A percentile compares a stretch with the other conserved stretches of the same genome.
Evolutionary conservation across 768 basidiomycete genomes (phyloP).

Genomic region (Dacryopinax primogenitus): DNA sequence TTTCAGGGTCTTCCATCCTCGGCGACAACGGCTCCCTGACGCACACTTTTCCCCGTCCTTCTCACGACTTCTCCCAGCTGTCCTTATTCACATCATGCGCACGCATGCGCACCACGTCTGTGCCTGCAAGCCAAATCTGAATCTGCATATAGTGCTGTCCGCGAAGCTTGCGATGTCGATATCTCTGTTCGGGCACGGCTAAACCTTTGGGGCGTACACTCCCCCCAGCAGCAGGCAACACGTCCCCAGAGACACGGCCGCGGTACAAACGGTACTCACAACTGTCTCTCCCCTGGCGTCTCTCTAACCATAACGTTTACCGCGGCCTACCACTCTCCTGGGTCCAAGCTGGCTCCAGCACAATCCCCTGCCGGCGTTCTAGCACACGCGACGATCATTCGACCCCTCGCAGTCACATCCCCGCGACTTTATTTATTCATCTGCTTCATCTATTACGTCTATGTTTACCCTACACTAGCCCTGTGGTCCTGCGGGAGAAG

Average conservation of each 20-base stretch:
- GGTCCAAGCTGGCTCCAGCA: background rate
- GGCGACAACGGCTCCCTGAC: background rate
- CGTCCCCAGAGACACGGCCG: background rate
- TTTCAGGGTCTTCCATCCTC: background rate
- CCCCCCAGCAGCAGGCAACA: background rate
- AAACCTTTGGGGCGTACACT: background rate
- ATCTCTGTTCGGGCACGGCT: background rate
- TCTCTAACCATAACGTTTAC: background rate
- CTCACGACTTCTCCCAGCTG: background rate
- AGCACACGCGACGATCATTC: background rate
- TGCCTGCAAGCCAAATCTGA: slow-evolving; percentile 7
- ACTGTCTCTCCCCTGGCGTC: too few relatives aligned
- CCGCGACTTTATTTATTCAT: background rate
- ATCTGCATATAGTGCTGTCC: background rate
- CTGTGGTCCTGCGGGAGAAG: slow-evolving; percentile 9
- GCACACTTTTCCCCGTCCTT: background rate
- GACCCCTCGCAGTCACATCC: background rate
- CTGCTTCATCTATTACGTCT: background rate
- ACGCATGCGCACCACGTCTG: background rate
- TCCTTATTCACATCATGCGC: too few relatives aligned
- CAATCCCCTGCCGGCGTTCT: background rate
- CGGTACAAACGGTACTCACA: background rate
- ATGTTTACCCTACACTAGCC: too few relatives aligned
- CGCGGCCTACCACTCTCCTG: background rate
- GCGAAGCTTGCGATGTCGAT: background rate